These are phyloP conservation scores for Fusarium pseudonygamai DNA, from an alignment of 2,329 filamentous ascomycete genomes.

Conservation along the genomic window DNA sequence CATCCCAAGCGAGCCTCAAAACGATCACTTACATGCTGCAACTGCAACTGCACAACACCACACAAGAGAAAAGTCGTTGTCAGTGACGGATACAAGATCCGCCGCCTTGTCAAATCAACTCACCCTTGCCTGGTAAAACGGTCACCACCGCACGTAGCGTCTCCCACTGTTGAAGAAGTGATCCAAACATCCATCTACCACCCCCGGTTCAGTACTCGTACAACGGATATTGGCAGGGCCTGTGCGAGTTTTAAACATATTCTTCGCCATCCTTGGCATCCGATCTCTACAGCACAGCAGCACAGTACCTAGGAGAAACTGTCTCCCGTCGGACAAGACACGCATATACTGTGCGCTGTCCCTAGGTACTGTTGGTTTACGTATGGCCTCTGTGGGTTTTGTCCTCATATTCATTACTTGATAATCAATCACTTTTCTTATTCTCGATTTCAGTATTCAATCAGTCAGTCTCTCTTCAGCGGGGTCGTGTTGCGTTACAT, in stretches of 20 bases:
- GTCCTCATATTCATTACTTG: background rate
- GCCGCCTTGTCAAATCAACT: conserved; percentile 18
- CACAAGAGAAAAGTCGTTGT: background rate
- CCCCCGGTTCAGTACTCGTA: conserved; percentile 9
- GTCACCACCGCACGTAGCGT: conserved; percentile 40
- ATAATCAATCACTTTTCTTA: background rate
- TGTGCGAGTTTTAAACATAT: conserved; percentile 26
- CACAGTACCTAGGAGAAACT: background rate
- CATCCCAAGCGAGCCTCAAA: conserved; percentile 25
- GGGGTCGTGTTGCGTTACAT: conserved; percentile 41
- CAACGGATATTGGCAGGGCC: conserved; percentile 27
- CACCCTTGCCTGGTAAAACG: conserved; percentile 39
- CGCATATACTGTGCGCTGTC: background rate
- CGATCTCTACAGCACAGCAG: conserved; percentile 27
- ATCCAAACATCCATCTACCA: conserved; percentile 18
- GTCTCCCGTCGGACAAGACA: conserved; percentile 10
- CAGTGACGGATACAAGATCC: conserved; percentile 7
- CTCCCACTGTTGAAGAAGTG: conserved; percentile 33
- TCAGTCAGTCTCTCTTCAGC: conserved; percentile 8
- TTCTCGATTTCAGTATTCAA: background rate
- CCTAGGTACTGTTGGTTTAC: background rate
- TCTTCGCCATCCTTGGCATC: conserved; percentile 41
- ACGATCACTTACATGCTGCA: conserved; percentile 18
- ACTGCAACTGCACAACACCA: background rate
- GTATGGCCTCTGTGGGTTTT: background rate